phyloP scores from a whole-genome alignment of 495 filamentous ascomycete genomes.

The Ramalina peruviana region DNA sequence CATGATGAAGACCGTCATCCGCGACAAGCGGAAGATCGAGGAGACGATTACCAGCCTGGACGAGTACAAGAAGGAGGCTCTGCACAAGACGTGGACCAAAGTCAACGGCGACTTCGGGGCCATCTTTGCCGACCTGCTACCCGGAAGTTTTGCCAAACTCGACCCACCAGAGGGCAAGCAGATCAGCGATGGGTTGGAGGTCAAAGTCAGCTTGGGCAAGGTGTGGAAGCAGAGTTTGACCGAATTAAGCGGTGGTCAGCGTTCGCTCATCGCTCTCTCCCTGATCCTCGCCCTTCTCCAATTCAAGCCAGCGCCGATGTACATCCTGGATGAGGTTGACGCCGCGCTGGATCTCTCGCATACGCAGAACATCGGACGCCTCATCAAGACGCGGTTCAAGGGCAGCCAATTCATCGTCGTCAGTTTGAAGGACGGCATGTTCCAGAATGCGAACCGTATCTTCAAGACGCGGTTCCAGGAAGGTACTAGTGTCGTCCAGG shows the following conservation, averaged over 20 bases:
- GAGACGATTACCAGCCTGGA: conserved; percentile 94
- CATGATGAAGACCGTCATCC: conserved; percentile 94
- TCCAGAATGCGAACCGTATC: conserved; percentile 97
- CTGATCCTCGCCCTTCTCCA: conserved; percentile 97
- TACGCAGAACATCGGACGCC: conserved; percentile 94
- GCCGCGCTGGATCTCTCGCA: conserved; percentile 93
- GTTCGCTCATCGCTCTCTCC: conserved; percentile 95
- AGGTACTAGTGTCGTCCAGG: conserved; percentile 85
- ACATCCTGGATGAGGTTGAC: conserved; percentile 98
- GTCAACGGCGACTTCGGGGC: conserved; percentile 94
- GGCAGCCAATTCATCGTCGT: conserved; percentile 98
- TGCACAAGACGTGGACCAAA: conserved; percentile 93
- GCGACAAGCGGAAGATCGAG: conserved; percentile 97
- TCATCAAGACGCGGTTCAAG: conserved; percentile 99
- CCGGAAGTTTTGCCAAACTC: conserved; percentile 83
- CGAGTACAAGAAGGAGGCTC: conserved; percentile 95
- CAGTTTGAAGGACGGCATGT: conserved; percentile 98
- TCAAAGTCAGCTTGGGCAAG: conserved; percentile 91
- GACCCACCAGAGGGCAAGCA: conserved; percentile 86
- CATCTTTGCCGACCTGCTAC: conserved; percentile 88
- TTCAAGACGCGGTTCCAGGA: conserved; percentile 93
- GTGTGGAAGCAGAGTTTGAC: conserved; percentile 97
- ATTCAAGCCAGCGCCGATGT: conserved; percentile 99
- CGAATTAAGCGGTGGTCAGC: conserved; percentile 89
- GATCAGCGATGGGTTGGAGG: conserved; percentile 84